A percentile compares a stretch with the other conserved stretches of the same genome.
Conservation (phyloP, 331 rosid species). For the Cydonia oblonga region DNA sequence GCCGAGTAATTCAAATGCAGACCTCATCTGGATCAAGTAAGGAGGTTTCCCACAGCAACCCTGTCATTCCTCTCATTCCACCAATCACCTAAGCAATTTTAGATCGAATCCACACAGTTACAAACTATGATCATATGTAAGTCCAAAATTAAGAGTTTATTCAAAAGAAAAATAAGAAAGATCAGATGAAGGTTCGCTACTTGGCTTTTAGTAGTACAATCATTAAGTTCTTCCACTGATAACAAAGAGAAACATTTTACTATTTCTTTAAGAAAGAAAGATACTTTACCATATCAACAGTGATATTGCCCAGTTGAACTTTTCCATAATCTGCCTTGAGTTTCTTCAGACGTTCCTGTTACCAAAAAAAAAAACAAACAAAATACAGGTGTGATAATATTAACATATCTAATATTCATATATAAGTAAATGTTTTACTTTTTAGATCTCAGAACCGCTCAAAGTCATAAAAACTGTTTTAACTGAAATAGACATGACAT, state of each 20-base stretch:
- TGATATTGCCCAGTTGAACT: conserved; percentile 74
- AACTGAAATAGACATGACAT: too few relatives aligned
- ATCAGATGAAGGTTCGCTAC: background rate
- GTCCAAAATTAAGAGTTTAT: background rate
- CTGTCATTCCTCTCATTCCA: conserved; percentile 99
- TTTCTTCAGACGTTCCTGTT: conserved; percentile 87
- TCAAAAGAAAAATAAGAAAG: background rate
- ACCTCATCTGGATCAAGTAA: conserved; percentile 98
- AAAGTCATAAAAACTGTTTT: background rate
- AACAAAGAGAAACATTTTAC: background rate
- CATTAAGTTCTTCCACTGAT: background rate
- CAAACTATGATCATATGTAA: background rate
- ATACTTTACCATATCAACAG: conserved; percentile 77
- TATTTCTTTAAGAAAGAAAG: background rate
- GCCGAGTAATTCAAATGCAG: background rate
- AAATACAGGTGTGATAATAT: background rate
- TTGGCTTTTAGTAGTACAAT: background rate
- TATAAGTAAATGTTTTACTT: background rate
- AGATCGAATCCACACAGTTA: background rate
- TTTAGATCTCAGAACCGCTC: background rate
- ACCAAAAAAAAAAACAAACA: background rate
- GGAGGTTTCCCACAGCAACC: conserved; percentile 89
- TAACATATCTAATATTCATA: background rate
- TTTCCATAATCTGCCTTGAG: conserved; percentile 68
- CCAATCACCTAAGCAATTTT: conserved; percentile 53